Conservation (phyloP, 495 filamentous ascomycete genomes). For the Hypomontagnella monticulosa region DNA sequence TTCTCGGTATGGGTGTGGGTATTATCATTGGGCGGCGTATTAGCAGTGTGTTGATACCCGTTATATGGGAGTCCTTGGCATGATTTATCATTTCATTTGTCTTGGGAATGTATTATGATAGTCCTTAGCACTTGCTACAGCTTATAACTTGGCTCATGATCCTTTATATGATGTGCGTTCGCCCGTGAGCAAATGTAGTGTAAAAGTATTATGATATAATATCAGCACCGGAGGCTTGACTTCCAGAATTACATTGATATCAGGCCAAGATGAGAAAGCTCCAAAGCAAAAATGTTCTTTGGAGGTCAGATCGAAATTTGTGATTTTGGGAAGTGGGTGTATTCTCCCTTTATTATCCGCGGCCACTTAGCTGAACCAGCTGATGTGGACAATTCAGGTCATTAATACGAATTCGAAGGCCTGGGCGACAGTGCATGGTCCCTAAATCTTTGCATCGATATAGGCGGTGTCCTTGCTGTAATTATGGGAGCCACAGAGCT, state of each 20-base stretch:
- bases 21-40: constrained; percentile 33
- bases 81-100: constrained; percentile 7
- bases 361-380: neutral
- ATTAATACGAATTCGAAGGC: too few species aligned
- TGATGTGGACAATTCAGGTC: neutral
- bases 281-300: too few species aligned
- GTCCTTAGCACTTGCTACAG: neutral
- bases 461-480: too few species aligned
- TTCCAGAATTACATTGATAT: neutral
- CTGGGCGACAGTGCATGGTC: too few species aligned
- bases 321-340: constrained; percentile 65
- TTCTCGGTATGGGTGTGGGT: neutral
- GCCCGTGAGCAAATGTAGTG: too few species aligned
- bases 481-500: too few species aligned
- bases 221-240: too few species aligned
- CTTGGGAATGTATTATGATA: neutral
- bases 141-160: too few species aligned
- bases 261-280: neutral
- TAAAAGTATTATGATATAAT: too few species aligned
- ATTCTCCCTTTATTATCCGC: constrained; percentile 60
- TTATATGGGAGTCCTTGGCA: neutral
- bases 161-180: too few species aligned
- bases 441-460: too few species aligned
- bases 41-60: constrained; percentile 26
- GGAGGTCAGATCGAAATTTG: constrained; percentile 49